Evolutionary conservation across 306 rosid species (phyloP), one percentile per base, ranked within the genome.

Genomic region (Heteromeles arbutifolia): DNA sequence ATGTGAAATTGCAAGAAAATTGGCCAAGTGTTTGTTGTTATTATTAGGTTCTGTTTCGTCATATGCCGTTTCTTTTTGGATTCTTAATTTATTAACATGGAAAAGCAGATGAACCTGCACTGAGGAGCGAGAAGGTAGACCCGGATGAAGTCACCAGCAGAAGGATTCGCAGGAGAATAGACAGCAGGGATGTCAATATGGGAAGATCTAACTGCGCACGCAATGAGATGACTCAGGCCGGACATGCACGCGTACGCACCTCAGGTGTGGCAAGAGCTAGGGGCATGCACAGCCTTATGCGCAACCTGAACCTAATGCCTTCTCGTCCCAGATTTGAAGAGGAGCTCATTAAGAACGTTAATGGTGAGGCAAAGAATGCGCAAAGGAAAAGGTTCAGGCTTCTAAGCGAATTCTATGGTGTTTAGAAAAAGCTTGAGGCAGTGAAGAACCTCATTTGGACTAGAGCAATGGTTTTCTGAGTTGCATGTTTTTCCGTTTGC

Each of bases 21-120:
- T 19, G 21, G 29, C 44, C 28, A 29, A 70, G 44, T 10, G 31
- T 28, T 70, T 28, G 26, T 11, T 50, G 18, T 29, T 58, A 52
- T 52, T 70, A 26, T 26, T 70, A 1, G 59, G 31, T 29, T 53
- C 43, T 21, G 45, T 70, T 28, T 52, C 26, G 32, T 52, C 21
- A 18, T 3, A 28, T 52, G 17, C 28, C 31, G 31, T 10, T 50
- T 70, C 34, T 22, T 70, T 21, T 70, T 19, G 48, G 52, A 70
- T 25, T 25, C 31, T 52, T 29, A 26, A 29, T 70, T 50, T 50
- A 17, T 70, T 43, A 10, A 37, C 25, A 69, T 48, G 59, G 15
- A 19, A 56, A 52, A 52, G 54, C 48, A 70, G 74, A 52, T 53
- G 74, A 29, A 52, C 48, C 74, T 70, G 63, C 28, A 70, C 62